phyloP scores from a whole-genome alignment of 495 filamentous ascomycete species.

The Tuber magnatum region DNA sequence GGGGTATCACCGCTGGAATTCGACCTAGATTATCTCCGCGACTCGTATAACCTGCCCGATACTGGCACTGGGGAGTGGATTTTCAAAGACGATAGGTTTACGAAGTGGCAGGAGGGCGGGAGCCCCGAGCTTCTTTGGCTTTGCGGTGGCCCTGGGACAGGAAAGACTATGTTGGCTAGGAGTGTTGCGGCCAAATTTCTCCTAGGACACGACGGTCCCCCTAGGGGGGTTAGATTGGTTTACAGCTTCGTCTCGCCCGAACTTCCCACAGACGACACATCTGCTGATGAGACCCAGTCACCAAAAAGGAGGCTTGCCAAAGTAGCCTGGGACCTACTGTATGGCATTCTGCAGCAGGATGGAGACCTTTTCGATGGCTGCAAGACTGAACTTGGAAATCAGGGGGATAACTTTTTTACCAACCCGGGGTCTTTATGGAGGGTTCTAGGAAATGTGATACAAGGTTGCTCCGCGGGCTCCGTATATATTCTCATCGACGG shows the following conservation, averaged over 20 bases:
- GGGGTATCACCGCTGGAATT: not conserved
- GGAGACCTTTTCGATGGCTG: not conserved
- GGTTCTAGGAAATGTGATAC: not conserved
- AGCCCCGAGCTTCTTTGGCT: not conserved
- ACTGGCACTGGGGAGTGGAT: not conserved
- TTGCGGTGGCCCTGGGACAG: not conserved
- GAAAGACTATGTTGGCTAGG: not conserved
- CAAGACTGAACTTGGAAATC: not conserved
- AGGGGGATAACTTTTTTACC: not conserved
- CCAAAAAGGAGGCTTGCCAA: not conserved
- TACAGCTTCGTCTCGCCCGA: not conserved
- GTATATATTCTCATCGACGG: not conserved
- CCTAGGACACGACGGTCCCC: not conserved
- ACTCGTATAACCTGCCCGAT: not conserved
- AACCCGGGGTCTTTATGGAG: not conserved
- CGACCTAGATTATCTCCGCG: not conserved
- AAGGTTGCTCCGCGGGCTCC: accelerated
- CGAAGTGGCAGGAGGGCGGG: not conserved
- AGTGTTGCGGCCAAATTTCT: not conserved
- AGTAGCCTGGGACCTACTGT: not conserved
- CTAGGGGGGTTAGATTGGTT: not conserved
- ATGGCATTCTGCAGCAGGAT: not conserved
- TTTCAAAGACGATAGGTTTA: not conserved
- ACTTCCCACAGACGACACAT: not conserved
- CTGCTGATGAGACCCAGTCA: not conserved